Evolutionary conservation across 164 flowering plant genomes (phyloP), one percentile per base, ranked within the genome.

Genomic region (Aristolochia californica): DNA sequence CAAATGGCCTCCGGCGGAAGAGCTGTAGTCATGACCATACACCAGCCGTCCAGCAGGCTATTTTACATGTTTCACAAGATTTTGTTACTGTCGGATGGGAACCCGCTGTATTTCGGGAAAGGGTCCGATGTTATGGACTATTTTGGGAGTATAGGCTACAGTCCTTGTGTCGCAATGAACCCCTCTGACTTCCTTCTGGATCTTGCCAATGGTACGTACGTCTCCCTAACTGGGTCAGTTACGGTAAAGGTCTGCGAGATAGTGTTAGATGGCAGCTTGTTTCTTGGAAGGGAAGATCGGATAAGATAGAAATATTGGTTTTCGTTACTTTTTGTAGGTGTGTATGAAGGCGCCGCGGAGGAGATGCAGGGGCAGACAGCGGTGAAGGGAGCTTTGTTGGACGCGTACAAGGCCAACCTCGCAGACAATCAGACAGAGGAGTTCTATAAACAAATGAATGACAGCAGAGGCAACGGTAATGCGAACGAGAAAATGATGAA

Each of bases 41-140:
- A 88, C 58, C 96, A 88, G 66, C 97, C 97, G 40, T 83, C 89
- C 0, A 86, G 94, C 60, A 64, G 87, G 62, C 50, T 88, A 0
- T 86, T 74, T 57, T 78, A 86, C 60, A 74, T 86, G 88, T 86
- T 88, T 56, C 76, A 88, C 56, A 84, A 83, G 74, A 78, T 86
- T 27, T 18, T 88, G 40, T 30, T 86, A 43, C 50, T 87, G 24
- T 81, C 88, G 0, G 90, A 88, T 30, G 96, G 96, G 0, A 74
- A 72, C 20, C 60, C 83, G 10, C 0, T 89, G 48, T 90, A 82
- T 45, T 83, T 74, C 58, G 97, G 97, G 13, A 69, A 70, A 43
- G 97, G 82, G n/a, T 48, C 59, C 0, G 64, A 21, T 1, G 95
- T 62, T 12, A 70, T 87, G 83, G 81, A 75, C 2, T 89, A 86